Base-by-base conservation (phyloP, 2,329 filamentous ascomycete species). In the Ophiostoma triangulosporum region DNA sequence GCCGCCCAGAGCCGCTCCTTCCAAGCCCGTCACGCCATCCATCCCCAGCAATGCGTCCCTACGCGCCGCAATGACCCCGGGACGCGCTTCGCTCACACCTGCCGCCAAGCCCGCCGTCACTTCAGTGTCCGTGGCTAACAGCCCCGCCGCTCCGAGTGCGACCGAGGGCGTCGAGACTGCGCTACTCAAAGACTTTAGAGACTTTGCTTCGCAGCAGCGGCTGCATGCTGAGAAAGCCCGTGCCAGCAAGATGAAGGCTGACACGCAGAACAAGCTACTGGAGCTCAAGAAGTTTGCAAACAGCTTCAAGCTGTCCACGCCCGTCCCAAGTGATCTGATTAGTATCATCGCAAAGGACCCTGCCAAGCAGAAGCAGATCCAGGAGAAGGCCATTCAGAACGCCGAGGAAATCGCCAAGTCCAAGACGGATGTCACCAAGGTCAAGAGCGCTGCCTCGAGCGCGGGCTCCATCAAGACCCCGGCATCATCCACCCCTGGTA, bases 301-400 rank as follows among this genome's bases (percentile, higher is more conserved):
- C 60, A 93, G 80, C 64, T 98, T 98, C 75, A 97, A 97, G 70
- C 78, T 98, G 17, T 84, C 86, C 50, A 96, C 91, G 3, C 89
- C 90, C 6, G 89, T 98, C 11, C 93, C 93, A 1, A 83, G 80
- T 51, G 93, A 98, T 67, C 71, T 98, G 33, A 89, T 98, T 27
- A 84, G 88, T 1, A 98, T 98, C 60, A 84, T 98, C 57, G 91
- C 93, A 55, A 98, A 97, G 66, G 93, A 98, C 64, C 89, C 89
- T n/a, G 77, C 74, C 46, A 98, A 96, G 71, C 93, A 97, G 68
- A 83, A 89, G 63, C 82, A 90, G 64, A 97, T 98, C 58, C 84
- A 95, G 63, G 85, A 89, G 61, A 94, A 90, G 67, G 88, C 88
- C 1, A 81, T 87, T 57, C 80, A 81, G 63, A 84, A 91, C 60